A percentile compares a stretch with the other conserved stretches of the same genome.
phyloP scores from a whole-genome alignment of 164 flowering plant species.

The Kingdonia uniflora region DNA sequence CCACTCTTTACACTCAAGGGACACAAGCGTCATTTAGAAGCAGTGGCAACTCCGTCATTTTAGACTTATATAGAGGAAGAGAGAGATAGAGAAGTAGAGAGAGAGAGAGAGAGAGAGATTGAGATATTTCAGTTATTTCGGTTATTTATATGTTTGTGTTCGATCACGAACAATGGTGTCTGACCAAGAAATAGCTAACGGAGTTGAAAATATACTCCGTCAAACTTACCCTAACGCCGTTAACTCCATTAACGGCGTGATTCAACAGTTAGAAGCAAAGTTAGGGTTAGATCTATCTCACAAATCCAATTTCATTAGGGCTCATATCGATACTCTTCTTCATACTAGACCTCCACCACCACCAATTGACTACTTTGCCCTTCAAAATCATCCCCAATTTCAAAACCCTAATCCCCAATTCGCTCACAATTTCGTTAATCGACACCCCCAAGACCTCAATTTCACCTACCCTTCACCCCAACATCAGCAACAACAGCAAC shows the following conservation, averaged over 20 bases:
- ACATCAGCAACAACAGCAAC: neutral
- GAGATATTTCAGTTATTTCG: too few relatives aligned
- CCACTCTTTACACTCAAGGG: too few relatives aligned
- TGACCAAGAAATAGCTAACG: slow-evolving; percentile 66
- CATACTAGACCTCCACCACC: slow-evolving; percentile 12
- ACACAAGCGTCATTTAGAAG: too few relatives aligned
- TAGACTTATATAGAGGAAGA: too few relatives aligned
- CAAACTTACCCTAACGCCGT: slow-evolving; percentile 39
- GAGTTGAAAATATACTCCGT: slow-evolving; percentile 47
- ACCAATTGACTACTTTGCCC: slow-evolving; percentile 26
- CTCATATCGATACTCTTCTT: slow-evolving; percentile 43
- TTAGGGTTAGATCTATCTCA: slow-evolving; percentile 53
- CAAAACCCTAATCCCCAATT: slow-evolving; percentile 11
- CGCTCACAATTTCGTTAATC: slow-evolving; percentile 16
- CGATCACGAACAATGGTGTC: too few relatives aligned
- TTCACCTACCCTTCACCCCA: slow-evolving; percentile 2
- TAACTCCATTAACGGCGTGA: slow-evolving; percentile 40
- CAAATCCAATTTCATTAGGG: slow-evolving; percentile 51
- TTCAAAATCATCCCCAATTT: slow-evolving; percentile 19
- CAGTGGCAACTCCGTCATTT: too few relatives aligned
- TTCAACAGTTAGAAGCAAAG: slow-evolving; percentile 48
- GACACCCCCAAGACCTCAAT: neutral
- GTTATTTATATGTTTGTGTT: too few relatives aligned
- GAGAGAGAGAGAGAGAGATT: too few relatives aligned
- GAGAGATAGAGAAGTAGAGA: too few relatives aligned